Evolutionary conservation across 306 rosid genomes (phyloP).

Genomic region (Argentina anserina): DNA sequence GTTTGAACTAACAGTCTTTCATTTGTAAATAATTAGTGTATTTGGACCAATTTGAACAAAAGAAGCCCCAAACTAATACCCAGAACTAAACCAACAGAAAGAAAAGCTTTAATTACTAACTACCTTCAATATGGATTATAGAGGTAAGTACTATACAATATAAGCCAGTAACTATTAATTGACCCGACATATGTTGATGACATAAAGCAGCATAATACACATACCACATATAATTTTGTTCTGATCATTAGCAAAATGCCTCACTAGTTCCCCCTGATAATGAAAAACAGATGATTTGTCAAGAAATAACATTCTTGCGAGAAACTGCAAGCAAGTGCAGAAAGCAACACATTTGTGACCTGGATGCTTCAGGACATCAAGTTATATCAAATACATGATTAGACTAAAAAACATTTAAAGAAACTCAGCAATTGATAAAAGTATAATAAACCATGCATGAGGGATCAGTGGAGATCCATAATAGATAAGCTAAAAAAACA

Average conservation of each 20-base stretch:
- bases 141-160: background rate
- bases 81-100: background rate
- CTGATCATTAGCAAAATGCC: conserved; percentile 86
- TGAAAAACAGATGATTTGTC: background rate
- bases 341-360: background rate
- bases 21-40: background rate
- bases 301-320: conserved; percentile 17
- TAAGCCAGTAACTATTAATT: background rate
- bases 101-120: background rate
- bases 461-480: background rate
- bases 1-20: background rate
- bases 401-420: background rate
- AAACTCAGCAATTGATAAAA: background rate
- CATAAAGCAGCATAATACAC: conserved; percentile 24
- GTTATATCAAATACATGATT: background rate
- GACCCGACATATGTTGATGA: background rate
- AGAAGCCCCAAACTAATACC: background rate
- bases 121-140: background rate
- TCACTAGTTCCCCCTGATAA: conserved; percentile 88
- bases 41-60: background rate
- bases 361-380: background rate
- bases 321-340: background rate
- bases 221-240: conserved; percentile 88
- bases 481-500: background rate
- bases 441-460: background rate